A percentile compares a stretch with the other conserved stretches of the same genome.
These are phyloP conservation scores for Sphaerobolus stellatus DNA, from an alignment of 1,284 basidiomycete species.

Conservation along the genomic window DNA sequence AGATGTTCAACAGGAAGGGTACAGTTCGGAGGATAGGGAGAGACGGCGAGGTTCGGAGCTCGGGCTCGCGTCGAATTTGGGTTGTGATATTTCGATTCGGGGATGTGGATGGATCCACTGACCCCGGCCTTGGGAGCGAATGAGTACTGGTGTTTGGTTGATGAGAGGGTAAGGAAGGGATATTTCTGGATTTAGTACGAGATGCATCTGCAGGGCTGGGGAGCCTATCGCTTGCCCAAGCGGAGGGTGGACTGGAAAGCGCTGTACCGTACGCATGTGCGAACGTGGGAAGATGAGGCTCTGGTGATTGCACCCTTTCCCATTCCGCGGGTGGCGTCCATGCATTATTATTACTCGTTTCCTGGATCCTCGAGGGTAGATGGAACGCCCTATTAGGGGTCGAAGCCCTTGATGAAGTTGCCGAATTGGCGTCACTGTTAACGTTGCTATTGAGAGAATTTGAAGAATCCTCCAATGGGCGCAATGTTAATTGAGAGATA, in stretches of 20 bases:
- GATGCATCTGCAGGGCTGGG: neutral
- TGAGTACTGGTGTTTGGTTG: no score
- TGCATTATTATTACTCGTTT: neutral
- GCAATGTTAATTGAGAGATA: neutral
- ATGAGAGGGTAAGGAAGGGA: constrained; percentile 1
- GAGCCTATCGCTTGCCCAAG: no score
- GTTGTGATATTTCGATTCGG: no score
- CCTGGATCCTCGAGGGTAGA: neutral
- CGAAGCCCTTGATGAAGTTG: no score
- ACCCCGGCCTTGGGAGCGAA: neutral
- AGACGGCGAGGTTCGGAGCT: neutral
- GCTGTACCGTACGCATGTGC: no score
- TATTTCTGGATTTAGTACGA: neutral
- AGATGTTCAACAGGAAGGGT: neutral
- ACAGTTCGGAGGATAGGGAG: neutral
- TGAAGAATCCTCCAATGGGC: neutral
- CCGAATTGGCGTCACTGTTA: no score
- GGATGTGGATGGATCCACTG: neutral
- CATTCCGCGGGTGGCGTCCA: constrained; percentile 9
- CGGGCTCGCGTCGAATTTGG: no score
- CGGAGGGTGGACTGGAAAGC: no score
- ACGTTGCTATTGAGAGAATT: no score
- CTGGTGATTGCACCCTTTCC: no score
- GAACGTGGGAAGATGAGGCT: no score
- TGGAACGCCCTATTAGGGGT: neutral